These are phyloP conservation scores for Alliaria petiolata DNA, from an alignment of 345 rosid genomes.

Conservation along the genomic window DNA sequence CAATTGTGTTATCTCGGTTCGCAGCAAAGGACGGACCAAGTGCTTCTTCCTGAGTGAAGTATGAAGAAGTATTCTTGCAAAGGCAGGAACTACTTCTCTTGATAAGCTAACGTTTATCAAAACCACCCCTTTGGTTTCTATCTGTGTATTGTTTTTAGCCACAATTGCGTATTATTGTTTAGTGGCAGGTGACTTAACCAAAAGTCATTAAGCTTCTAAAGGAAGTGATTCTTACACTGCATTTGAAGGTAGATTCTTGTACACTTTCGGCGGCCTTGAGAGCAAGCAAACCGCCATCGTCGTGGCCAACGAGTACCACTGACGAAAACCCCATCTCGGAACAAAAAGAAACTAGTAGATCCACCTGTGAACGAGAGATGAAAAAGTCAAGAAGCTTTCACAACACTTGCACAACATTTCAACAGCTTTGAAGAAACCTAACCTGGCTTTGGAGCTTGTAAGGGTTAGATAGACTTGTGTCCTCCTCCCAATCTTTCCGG, in stretches of 20 bases:
- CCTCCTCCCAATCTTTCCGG: conserved; percentile 70
- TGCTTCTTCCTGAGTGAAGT: conserved; percentile 89
- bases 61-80: conserved; percentile 82
- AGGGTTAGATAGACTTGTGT: conserved; percentile 59
- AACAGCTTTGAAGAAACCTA: not conserved
- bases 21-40: conserved; percentile 73
- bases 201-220: not conserved
- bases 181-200: conserved; percentile 13
- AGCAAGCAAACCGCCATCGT: conserved; percentile 91
- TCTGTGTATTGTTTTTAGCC: conserved; percentile 38
- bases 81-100: conserved; percentile 85
- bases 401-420: not conserved
- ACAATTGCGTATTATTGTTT: not conserved
- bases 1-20: conserved; percentile 85
- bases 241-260: conserved; percentile 44
- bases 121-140: conserved; percentile 55
- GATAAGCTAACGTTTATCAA: conserved; percentile 76
- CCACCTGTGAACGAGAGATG: conserved; percentile 46
- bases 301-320: conserved; percentile 85
- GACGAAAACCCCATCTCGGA: conserved; percentile 89
- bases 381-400: not conserved
- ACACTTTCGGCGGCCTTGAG: conserved; percentile 66
- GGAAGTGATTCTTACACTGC: conserved; percentile 44
- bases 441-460: conserved; percentile 82
- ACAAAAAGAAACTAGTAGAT: conserved; percentile 79